Percentiles rank a stretch among this genome's conserved stretches.
These are phyloP conservation scores for Chlorella sp. DNA, from an alignment of 139 green algal genomes.

Conservation along the genomic window DNA sequence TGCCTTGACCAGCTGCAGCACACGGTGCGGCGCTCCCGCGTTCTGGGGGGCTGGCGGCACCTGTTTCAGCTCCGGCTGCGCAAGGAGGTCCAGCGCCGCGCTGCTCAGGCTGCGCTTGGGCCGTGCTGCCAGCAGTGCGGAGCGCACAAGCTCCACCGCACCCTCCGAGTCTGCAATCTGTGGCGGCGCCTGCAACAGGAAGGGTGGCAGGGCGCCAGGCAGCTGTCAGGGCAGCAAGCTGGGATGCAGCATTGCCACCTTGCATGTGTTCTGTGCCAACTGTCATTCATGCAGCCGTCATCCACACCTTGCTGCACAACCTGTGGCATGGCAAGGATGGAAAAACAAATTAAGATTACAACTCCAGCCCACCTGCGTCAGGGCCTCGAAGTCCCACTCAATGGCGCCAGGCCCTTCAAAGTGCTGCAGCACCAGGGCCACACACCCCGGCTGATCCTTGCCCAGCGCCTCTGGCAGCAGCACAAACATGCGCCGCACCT, in stretches of 20 bases:
- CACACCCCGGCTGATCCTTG: not conserved
- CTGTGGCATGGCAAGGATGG: too few relatives aligned
- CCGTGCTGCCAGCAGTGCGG: slow-evolving; percentile 18
- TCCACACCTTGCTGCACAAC: too few relatives aligned
- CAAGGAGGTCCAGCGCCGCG: not conserved
- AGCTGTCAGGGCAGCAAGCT: too few relatives aligned
- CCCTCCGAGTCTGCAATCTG: not conserved
- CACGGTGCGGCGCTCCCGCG: not conserved
- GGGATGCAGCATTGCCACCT: too few relatives aligned
- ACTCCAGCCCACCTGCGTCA: not conserved
- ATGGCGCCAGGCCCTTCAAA: not conserved
- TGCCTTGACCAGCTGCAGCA: not conserved
- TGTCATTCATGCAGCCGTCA: too few relatives aligned
- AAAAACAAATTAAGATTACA: not conserved
- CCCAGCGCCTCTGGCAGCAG: slow-evolving; percentile 34
- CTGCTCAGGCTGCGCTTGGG: not conserved
- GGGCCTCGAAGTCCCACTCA: not conserved
- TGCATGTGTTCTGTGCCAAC: too few relatives aligned
- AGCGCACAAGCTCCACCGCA: slow-evolving; percentile 8
- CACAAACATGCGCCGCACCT: slow-evolving; percentile 30
- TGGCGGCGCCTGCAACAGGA: slow-evolving; percentile 1
- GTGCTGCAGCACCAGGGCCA: slow-evolving; percentile 1
- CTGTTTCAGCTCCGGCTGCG: not conserved
- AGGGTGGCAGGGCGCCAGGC: too few relatives aligned
- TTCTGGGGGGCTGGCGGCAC: not conserved